Base-by-base conservation (phyloP, 2,329 filamentous ascomycete species). In the Fusarium keratoplasticum region DNA sequence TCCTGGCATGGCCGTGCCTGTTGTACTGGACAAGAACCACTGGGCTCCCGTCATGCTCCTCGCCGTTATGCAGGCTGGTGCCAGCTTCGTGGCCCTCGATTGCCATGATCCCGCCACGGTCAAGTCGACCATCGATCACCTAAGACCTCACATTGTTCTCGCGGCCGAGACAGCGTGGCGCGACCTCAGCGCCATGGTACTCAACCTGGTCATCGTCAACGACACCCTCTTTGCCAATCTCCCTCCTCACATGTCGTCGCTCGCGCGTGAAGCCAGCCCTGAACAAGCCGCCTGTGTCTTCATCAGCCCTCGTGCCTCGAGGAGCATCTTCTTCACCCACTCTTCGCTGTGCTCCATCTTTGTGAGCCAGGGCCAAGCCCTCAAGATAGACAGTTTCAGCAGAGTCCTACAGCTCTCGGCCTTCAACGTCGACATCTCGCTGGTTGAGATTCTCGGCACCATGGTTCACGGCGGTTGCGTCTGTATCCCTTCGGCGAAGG, bases 11-110 rank as follows among this genome's bases (percentile, higher is more conserved):
- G 83, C 93, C 5, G 87, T 95, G 2, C 91, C 90, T 6, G 86
- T 95, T 7, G 88, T 92, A 20, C 86, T 95, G 77, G 90, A 93
- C 50, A 95, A 94, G 82, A 93, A 89, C 22, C 83, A 90, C 16
- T 88, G 92, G 79, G 86, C 93, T 0, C 92, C 94, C 57, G 83
- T 94, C 42, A 88, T 91, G 8, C 91, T 95, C 69, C 85, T 95
- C 22, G 92, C 92, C 0, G 87, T 92, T 2, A 83, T 94, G 50
- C 92, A 93, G 75, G 82, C 87, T 5, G 87, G 87, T 14, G 87
- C 84, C 1, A 84, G 84, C n/a, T 85, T 89, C 44, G 86, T 88
- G 0, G 84, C 87, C 0, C 80, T 89, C 31, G 87, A 89, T 50
- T 82, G 81, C 4, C 83, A 86, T 18, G 84, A 87, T 27, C 79